phyloP scores from a whole-genome alignment of 192 early-diverging fungal genomes.

The Coemansia sp. region DNA sequence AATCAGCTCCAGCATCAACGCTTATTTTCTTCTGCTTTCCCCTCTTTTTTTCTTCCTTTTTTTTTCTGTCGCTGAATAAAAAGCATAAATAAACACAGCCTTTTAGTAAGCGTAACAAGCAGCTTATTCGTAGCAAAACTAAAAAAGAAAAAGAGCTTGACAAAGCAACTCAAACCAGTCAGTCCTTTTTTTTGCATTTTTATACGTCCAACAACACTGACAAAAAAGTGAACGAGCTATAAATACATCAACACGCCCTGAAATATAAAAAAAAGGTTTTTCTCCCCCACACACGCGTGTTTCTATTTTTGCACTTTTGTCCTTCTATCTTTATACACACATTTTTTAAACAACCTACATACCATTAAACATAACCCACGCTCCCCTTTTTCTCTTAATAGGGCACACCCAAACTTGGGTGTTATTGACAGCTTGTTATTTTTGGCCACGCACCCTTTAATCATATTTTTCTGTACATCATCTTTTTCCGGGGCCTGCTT shows the following conservation, averaged over 20 bases:
- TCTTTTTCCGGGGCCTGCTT: too few relatives aligned
- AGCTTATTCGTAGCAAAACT: not conserved
- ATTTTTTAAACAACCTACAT: not conserved
- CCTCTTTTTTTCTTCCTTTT: conserved; percentile 8
- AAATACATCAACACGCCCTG: conserved; percentile 4
- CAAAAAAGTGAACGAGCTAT: not conserved
- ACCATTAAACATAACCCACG: not conserved
- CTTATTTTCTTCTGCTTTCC: conserved; percentile 2
- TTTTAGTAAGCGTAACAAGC: not conserved
- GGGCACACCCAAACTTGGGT: too few relatives aligned
- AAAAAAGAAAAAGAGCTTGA: not conserved
- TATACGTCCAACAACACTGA: not conserved
- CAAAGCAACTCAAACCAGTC: not conserved
- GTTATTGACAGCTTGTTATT: not conserved
- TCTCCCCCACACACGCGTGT: conserved; percentile 3
- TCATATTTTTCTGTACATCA: not conserved
- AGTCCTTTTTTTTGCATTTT: not conserved
- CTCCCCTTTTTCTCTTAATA: not conserved
- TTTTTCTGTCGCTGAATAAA: conserved; percentile 15
- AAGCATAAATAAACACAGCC: not conserved
- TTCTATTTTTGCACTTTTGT: conserved; percentile 18
- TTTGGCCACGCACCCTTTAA: not conserved
- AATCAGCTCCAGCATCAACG: not conserved
- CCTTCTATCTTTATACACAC: conserved; percentile 6
- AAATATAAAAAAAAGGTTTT: not conserved